phyloP scores from a whole-genome alignment of 2,329 filamentous ascomycete species.

The Orbilia oligospora region DNA sequence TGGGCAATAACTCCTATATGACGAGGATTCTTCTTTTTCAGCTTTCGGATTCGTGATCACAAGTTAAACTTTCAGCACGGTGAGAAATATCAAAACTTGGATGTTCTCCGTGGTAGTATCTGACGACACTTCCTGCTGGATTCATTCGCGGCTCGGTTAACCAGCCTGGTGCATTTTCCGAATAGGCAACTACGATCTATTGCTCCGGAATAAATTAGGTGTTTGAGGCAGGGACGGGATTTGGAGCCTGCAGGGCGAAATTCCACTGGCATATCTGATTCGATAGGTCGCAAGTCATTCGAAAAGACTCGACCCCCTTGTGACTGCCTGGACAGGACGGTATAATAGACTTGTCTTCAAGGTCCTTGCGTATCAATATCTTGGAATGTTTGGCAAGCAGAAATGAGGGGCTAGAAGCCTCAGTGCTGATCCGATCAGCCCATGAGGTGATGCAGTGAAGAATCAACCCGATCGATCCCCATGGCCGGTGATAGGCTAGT shows the following conservation, averaged over 20 bases:
- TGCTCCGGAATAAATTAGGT: conserved; percentile 34
- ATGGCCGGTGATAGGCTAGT: background rate
- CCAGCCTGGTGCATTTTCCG: conserved; percentile 25
- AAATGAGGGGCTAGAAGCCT: conserved; percentile 27
- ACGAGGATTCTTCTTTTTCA: background rate
- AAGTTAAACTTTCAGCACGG: conserved; percentile 19
- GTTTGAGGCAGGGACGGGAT: conserved; percentile 43
- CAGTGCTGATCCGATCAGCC: background rate
- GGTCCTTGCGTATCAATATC: conserved; percentile 18
- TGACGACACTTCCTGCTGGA: conserved; percentile 47
- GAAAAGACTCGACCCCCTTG: conserved; percentile 13
- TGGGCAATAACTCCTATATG: conserved; percentile 3
- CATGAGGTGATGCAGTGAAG: conserved; percentile 14
- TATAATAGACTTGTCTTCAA: background rate
- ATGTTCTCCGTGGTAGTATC: conserved; percentile 20
- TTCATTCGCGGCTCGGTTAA: conserved; percentile 52
- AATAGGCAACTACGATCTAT: conserved; percentile 54
- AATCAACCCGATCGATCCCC: conserved; percentile 25
- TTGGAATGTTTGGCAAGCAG: conserved; percentile 11
- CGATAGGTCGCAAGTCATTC: conserved; percentile 19
- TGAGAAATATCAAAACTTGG: background rate
- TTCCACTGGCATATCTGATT: conserved; percentile 29
- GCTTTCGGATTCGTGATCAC: conserved; percentile 27
- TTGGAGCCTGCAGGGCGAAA: conserved; percentile 18
- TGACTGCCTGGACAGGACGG: conserved; percentile 42